Conservation (phyloP, 306 rosid genomes). For the Dalbergia cultrata region DNA sequence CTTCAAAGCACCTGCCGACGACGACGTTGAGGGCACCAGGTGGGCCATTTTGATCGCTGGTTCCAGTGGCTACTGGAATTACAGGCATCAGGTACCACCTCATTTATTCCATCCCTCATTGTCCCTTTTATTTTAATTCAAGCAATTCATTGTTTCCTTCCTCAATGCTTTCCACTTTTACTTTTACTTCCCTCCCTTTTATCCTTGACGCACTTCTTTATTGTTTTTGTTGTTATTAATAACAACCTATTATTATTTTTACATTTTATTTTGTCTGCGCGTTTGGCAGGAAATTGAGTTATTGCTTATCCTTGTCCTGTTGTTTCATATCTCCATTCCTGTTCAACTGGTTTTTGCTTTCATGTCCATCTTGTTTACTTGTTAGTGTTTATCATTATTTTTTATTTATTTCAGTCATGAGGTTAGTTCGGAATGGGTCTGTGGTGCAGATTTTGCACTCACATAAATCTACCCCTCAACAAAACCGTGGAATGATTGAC, state of each 20-base stretch:
- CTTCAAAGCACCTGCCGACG: conserved; percentile 45
- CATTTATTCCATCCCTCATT: not conserved
- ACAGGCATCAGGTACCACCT: conserved; percentile 84
- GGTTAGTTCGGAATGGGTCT: not conserved
- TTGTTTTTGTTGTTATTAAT: too few species aligned
- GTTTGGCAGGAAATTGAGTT: not conserved
- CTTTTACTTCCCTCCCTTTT: too few species aligned
- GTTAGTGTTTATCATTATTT: not conserved
- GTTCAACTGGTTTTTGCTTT: conserved; percentile 25
- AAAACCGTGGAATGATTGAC: conserved; percentile 16
- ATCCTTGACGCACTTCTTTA: too few species aligned
- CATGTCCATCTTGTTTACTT: not conserved
- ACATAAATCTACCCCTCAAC: not conserved
- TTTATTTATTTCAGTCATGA: not conserved
- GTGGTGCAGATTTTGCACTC: conserved; percentile 2
- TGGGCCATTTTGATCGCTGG: conserved; percentile 98
- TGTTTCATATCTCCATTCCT: not conserved
- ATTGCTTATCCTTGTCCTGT: not conserved
- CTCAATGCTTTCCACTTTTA: not conserved
- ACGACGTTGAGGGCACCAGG: conserved; percentile 57
- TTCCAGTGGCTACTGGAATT: conserved; percentile 97
- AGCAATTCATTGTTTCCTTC: too few species aligned
- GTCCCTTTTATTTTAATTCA: too few species aligned
- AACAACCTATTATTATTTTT: too few species aligned
- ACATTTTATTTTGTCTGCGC: not conserved